Evolutionary conservation across 2,329 filamentous ascomycete species (phyloP).

Genomic region (Botrytis porri): DNA sequence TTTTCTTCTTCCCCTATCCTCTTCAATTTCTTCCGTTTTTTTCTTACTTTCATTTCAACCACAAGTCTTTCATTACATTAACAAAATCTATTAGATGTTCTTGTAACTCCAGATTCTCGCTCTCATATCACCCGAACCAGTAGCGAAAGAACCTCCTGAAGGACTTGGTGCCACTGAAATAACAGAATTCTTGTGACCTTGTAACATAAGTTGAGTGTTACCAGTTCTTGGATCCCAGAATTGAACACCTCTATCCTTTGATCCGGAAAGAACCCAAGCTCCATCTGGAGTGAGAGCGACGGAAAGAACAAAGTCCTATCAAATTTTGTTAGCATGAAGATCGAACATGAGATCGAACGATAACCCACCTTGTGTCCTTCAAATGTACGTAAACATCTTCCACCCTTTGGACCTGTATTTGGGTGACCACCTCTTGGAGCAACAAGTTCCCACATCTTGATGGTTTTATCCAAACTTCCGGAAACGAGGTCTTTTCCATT

Average conservation of each 20-base stretch:
- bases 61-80: background rate
- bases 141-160: slow-evolving; percentile 79
- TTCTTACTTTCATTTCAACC: background rate
- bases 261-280: slow-evolving; percentile 94
- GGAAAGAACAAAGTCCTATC: slow-evolving; percentile 88
- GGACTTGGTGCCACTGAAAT: slow-evolving; percentile 96
- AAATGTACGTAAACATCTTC: slow-evolving; percentile 94
- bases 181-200: slow-evolving; percentile 98
- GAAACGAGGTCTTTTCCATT: slow-evolving; percentile 90
- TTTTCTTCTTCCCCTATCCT: background rate
- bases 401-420: slow-evolving; percentile 70
- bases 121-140: slow-evolving; percentile 95
- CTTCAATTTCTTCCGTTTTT: background rate
- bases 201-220: slow-evolving; percentile 94
- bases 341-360: background rate
- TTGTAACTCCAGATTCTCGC: slow-evolving; percentile 94
- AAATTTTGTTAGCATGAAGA: slow-evolving; percentile 25
- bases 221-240: slow-evolving; percentile 98
- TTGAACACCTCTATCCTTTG: slow-evolving; percentile 94
- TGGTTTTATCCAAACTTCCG: slow-evolving; percentile 94
- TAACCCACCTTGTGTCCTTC: slow-evolving; percentile 83
- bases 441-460: slow-evolving; percentile 97
- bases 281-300: slow-evolving; percentile 94
- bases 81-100: slow-evolving; percentile 21
- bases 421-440: slow-evolving; percentile 65